These are phyloP conservation scores for Lentinus tigrinus DNA, from an alignment of 768 basidiomycete species.

Conservation along the genomic window DNA sequence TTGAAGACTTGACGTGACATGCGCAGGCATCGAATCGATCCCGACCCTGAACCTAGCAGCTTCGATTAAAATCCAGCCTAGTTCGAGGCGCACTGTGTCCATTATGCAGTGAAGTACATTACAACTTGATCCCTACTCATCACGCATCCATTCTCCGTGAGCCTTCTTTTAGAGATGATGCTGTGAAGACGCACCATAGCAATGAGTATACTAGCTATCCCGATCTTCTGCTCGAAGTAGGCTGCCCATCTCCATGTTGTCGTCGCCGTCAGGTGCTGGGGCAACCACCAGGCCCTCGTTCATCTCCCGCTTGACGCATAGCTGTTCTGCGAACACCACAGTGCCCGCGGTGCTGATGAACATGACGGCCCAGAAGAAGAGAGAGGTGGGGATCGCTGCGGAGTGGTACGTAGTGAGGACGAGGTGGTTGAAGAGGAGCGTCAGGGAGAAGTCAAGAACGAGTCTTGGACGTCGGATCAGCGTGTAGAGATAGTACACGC, in stretches of 20 bases:
- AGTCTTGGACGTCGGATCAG: conserved; percentile 90
- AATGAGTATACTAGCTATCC: not conserved
- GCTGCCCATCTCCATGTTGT: conserved; percentile 50
- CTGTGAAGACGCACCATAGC: not conserved
- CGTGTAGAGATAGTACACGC: conserved; percentile 80
- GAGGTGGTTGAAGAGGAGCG: conserved; percentile 87
- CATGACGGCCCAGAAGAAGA: conserved; percentile 91
- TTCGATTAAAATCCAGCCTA: no score
- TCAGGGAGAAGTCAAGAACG: conserved; percentile 92
- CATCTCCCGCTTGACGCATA: conserved; percentile 92
- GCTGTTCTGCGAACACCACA: conserved; percentile 83
- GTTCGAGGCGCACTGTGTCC: no score
- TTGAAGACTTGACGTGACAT: no score
- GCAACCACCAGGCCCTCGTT: conserved; percentile 68
- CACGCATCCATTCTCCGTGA: no score
- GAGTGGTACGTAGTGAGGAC: conserved; percentile 94
- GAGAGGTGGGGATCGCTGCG: conserved; percentile 75
- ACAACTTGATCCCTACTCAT: no score
- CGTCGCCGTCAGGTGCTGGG: conserved; percentile 44
- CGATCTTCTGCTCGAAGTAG: conserved; percentile 49
- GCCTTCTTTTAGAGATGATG: no score
- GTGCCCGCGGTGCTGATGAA: conserved; percentile 67
- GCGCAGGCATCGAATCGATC: no score
- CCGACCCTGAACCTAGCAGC: no score
- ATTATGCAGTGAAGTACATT: no score